Base-by-base conservation (phyloP, 148 eudicot species). In the Cornus florida region DNA sequence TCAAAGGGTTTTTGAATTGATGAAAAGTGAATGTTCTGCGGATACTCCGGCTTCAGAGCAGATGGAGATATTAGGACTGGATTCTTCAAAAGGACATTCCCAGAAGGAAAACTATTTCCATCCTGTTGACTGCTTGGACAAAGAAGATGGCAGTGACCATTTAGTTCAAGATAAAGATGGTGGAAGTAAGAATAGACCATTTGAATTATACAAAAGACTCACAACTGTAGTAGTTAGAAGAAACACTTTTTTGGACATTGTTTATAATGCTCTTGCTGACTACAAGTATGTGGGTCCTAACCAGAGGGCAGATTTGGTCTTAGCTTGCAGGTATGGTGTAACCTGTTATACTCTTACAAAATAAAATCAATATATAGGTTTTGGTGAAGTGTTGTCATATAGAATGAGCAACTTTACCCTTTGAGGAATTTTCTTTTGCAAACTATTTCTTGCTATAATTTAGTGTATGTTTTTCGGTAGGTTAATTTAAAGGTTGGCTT, bases 231-330 rank as follows among this genome's bases (percentile, higher is more conserved):
- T 96, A 70, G 86, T 96, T 39, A 84, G 81, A 78, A 91, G 99
- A 84, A 88, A 83, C 32, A 78, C 75, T 53, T 96, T 96, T 70
- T 80, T 93, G 64, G 98, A 92, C 86, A 90, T 92, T 82, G 94
- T 93, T 11, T 96, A 92, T 85, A 93, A 87, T 77, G 97, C 89
- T 56, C 91, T 96, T 56, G 82, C 97, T 24, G 95, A 91, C 76
- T 96, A 96, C 86, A 96, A 96, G 84, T 96, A 96, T 80, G 84
- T 96, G 76, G 90, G 97, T 69, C 97, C 90, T 48, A 91, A 91
- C 72, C 99, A 96, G 84, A 92, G 98, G 89, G 92, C 90, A 41
- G 99, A 96, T 86, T 87, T 96, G 81, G 84, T 91, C 72, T 86
- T 93, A 88, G 97, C 99, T 74, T 96, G 99, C 97, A 96, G 99